Evolutionary conservation across 768 basidiomycete genomes (phyloP).

Genomic region (Artomyces pyxidatus): DNA sequence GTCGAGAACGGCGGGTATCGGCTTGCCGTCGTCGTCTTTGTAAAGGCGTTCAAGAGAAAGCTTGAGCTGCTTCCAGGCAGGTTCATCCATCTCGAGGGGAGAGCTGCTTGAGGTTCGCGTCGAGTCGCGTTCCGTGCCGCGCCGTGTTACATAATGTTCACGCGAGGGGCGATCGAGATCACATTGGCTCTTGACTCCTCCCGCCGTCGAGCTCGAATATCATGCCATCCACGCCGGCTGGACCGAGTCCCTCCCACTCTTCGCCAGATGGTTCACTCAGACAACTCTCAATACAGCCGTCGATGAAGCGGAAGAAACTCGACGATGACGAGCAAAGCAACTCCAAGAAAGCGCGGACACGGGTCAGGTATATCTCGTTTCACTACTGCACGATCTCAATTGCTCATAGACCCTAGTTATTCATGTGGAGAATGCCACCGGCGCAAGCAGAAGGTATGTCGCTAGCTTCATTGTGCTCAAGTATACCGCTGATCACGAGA

Average conservation of each 20-base stretch:
- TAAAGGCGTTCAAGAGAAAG: conserved; percentile 75
- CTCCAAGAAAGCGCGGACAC: conserved; percentile 58
- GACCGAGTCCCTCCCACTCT: background rate
- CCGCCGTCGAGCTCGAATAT: too few species aligned
- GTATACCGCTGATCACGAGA: background rate
- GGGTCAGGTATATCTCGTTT: conserved; percentile 54
- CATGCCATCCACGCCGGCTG: too few species aligned
- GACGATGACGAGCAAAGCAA: conserved; percentile 37
- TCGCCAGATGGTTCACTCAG: conserved; percentile 5
- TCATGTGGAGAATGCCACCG: conserved; percentile 86
- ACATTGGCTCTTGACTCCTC: too few species aligned
- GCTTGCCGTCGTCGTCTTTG: conserved; percentile 65
- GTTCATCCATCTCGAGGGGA: conserved; percentile 17
- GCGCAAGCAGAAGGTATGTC: conserved; percentile 71
- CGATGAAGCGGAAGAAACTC: conserved; percentile 48
- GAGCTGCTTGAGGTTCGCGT: background rate
- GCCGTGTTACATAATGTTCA: background rate
- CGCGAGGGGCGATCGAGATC: background rate
- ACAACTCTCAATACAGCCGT: conserved; percentile 14
- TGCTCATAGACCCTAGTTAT: conserved; percentile 39
- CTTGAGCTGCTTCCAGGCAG: conserved; percentile 50
- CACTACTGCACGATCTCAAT: background rate
- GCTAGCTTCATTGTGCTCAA: conserved; percentile 12
- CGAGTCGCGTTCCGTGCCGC: background rate
- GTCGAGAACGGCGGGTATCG: conserved; percentile 55